Evolutionary conservation across 495 filamentous ascomycete genomes (phyloP).

Genomic region (Cladorrhinum samala): DNA sequence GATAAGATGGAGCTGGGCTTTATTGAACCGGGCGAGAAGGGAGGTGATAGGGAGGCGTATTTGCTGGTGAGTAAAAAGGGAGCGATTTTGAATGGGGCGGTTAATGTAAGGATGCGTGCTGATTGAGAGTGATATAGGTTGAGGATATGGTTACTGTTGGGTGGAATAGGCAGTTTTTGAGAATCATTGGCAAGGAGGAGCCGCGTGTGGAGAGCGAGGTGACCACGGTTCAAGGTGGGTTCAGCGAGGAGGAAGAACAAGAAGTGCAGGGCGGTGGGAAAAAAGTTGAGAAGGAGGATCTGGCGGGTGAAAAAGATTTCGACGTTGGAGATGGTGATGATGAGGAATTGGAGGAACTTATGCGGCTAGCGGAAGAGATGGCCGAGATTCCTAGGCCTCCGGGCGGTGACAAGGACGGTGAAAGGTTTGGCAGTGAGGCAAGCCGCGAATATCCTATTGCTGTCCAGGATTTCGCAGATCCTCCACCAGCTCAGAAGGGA

Average conservation of each 20-base stretch:
- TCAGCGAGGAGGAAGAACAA: neutral
- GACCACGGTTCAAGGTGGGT: conserved; percentile 5
- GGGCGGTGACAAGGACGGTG: neutral
- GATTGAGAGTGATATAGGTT: conserved; percentile 32
- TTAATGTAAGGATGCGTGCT: neutral
- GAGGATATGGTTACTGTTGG: conserved; percentile 35
- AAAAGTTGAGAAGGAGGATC: neutral
- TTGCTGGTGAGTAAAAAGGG: neutral
- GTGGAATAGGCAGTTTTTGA: conserved; percentile 31
- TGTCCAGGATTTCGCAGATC: no score
- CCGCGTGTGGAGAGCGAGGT: neutral
- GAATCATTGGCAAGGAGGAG: conserved; percentile 13
- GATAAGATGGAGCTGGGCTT: conserved; percentile 22
- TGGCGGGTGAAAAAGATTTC: neutral
- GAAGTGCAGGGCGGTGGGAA: neutral
- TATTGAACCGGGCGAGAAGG: conserved; percentile 1
- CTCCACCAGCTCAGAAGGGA: neutral
- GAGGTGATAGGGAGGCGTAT: neutral
- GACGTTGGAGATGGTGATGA: neutral
- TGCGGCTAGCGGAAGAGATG: neutral
- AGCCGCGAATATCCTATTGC: no score
- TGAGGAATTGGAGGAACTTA: neutral
- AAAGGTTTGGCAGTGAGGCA: no score
- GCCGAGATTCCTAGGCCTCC: neutral
- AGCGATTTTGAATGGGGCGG: neutral